Conservation (phyloP, 1,284 basidiomycete genomes). For the Caloboletus inedulis region DNA sequence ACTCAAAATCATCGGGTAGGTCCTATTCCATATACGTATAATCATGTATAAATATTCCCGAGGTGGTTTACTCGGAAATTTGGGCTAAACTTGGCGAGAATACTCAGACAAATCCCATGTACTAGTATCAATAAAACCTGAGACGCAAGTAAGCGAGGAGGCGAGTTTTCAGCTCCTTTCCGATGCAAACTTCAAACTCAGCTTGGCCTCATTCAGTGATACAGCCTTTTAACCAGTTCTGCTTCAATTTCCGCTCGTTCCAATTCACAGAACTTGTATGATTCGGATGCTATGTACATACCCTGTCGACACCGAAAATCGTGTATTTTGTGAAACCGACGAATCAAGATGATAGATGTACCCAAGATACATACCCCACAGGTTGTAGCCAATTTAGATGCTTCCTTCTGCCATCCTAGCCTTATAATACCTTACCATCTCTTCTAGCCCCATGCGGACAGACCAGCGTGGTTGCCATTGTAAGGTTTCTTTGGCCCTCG, state of each 20-base stretch:
- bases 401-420: slow-evolving; percentile 81
- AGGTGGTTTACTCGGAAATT: neutral
- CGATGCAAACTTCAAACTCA: no score
- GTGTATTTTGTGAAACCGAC: no score
- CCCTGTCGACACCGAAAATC: no score
- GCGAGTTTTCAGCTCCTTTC: no score
- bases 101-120: neutral
- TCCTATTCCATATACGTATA: slow-evolving; percentile 19
- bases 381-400: slow-evolving; percentile 41
- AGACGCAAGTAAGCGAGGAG: no score
- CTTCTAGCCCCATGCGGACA: slow-evolving; percentile 85
- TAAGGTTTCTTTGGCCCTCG: slow-evolving; percentile 81
- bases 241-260: no score
- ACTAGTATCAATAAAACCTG: no score
- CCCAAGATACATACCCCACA: neutral
- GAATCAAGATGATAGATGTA: no score
- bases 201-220: no score
- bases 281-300: no score
- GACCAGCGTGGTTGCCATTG: slow-evolving; percentile 94
- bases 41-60: slow-evolving; percentile 13
- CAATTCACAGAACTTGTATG: no score
- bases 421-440: slow-evolving; percentile 92
- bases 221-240: no score
- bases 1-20: neutral
- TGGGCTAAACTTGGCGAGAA: neutral